phyloP scores from a whole-genome alignment of 2,329 filamentous ascomycete genomes.

The Claviceps sp. region DNA sequence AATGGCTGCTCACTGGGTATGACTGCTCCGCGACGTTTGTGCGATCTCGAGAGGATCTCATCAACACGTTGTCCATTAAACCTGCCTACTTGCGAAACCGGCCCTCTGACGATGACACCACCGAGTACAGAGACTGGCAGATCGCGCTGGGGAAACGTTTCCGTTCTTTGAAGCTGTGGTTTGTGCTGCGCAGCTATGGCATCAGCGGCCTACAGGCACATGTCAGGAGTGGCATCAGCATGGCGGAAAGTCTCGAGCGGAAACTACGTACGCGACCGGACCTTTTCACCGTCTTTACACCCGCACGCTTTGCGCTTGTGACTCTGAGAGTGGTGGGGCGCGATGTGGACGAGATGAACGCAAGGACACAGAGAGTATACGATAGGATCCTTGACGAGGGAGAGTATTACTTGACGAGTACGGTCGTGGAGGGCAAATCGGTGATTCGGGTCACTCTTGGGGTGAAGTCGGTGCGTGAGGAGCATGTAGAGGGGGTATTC shows the following conservation, averaged over 20 bases:
- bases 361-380: slow-evolving; percentile 59
- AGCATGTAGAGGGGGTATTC: slow-evolving; percentile 63
- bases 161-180: slow-evolving; percentile 87
- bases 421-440: slow-evolving; percentile 57
- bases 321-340: slow-evolving; percentile 49
- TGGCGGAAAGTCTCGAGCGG: slow-evolving; percentile 57
- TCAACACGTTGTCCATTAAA: slow-evolving; percentile 62
- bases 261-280: slow-evolving; percentile 47
- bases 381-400: slow-evolving; percentile 60
- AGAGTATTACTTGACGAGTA: slow-evolving; percentile 72
- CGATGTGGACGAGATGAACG: slow-evolving; percentile 43
- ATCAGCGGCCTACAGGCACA: slow-evolving; percentile 61
- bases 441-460: slow-evolving; percentile 72
- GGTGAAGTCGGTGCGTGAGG: slow-evolving; percentile 51
- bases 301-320: slow-evolving; percentile 64
- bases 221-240: slow-evolving; percentile 51
- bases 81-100: slow-evolving; percentile 72
- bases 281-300: slow-evolving; percentile 62
- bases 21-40: slow-evolving; percentile 75
- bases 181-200: slow-evolving; percentile 75
- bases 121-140: slow-evolving; percentile 95
- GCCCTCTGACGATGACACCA: slow-evolving; percentile 72
- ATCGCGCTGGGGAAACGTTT: slow-evolving; percentile 85
- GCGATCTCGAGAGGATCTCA: slow-evolving; percentile 61
- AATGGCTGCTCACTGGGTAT: slow-evolving; percentile 92